Percentiles rank a stretch among this genome's conserved stretches.
These are phyloP conservation scores for Colletotrichum tabaci DNA, from an alignment of 2,329 filamentous ascomycete species.

Conservation along the genomic window DNA sequence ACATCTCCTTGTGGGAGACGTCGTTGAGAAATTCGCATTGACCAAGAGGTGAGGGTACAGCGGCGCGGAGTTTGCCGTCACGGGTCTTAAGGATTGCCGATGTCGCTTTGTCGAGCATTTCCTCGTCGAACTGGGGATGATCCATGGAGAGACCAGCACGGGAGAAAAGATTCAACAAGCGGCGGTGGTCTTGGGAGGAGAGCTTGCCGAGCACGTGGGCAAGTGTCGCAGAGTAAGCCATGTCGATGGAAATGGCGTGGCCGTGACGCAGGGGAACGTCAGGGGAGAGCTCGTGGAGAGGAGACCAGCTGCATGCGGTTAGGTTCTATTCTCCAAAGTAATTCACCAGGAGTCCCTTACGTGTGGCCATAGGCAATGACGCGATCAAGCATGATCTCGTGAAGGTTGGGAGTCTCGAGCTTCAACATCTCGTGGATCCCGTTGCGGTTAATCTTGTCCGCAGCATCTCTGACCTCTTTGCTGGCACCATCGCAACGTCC, in stretches of 20 bases:
- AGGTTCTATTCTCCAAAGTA: constrained; percentile 22
- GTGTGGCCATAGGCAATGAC: constrained; percentile 84
- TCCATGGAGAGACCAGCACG: constrained; percentile 80
- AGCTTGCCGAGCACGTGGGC: constrained; percentile 75
- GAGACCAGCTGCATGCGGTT: constrained; percentile 70
- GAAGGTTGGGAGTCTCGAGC: constrained; percentile 80
- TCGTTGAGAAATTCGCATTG: constrained; percentile 79
- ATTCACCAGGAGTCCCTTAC: constrained; percentile 52
- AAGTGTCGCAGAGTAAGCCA: constrained; percentile 81
- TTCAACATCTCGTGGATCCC: constrained; percentile 82
- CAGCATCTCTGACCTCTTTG: constrained; percentile 70
- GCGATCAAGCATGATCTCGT: constrained; percentile 80
- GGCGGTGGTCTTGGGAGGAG: constrained; percentile 70
- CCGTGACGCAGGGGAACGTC: constrained; percentile 79
- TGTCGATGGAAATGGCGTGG: constrained; percentile 82
- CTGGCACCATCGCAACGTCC: constrained; percentile 71
- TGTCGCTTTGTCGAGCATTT: constrained; percentile 76
- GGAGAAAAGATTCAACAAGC: constrained; percentile 78
- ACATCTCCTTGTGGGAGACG: constrained; percentile 73
- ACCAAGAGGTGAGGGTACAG: constrained; percentile 78
- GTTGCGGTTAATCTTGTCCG: constrained; percentile 77
- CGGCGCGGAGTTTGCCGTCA: constrained; percentile 77
- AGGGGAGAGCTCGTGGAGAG: constrained; percentile 79
- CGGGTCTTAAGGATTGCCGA: constrained; percentile 80
- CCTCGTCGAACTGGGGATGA: constrained; percentile 76